Evolutionary conservation across 495 filamentous ascomycete genomes (phyloP), one percentile per base, ranked within the genome.

Genomic region (Penicillium desertorum): DNA sequence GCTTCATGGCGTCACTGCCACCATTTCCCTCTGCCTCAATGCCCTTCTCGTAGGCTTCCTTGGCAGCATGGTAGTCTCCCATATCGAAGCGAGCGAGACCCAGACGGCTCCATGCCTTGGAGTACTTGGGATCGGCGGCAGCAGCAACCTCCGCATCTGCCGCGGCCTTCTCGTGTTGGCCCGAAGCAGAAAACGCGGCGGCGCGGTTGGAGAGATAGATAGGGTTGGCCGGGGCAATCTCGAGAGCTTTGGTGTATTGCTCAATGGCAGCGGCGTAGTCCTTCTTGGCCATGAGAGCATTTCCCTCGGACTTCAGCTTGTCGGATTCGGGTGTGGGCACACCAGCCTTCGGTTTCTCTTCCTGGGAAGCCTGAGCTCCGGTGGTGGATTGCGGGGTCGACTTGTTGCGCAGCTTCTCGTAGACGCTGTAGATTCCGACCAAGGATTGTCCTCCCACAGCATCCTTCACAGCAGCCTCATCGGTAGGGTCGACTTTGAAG

Each of bases 151-250:
- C 91, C 27, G 94, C 94, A 74, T 98, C 94, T 45, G 84, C 75
- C 56, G 82, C 84, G 16, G 94, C 94, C 60, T 86, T 81, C 51
- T 87, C 84, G 73, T 96, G 91, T 69, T 96, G 83, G n/a, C 82
- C 77, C 23, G 83, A 83, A 1, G 88, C 92, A 36, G 83, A 88
- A 77, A 92, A 89, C 0, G 94, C 94, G 17, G 94, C 94, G 5
- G 94, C 95, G 47, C 94, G 91, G 82, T 98, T 98, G 60, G 90
- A 96, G 27, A 98, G 89, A 79, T 93, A 98, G 73, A 98, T 92
- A 30, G 94, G 89, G 78, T 98, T 97, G 45, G 82, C 76, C 7
- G 95, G 91, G 63, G 89, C 71, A 36, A 97, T 75, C 39, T 81
- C 79, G 32, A 98, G 80, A 17, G 94, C 94, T 67, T 91, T 76